Evolutionary conservation across 768 basidiomycete genomes (phyloP), one percentile per base, ranked within the genome.

Genomic region (Boletus edulis): DNA sequence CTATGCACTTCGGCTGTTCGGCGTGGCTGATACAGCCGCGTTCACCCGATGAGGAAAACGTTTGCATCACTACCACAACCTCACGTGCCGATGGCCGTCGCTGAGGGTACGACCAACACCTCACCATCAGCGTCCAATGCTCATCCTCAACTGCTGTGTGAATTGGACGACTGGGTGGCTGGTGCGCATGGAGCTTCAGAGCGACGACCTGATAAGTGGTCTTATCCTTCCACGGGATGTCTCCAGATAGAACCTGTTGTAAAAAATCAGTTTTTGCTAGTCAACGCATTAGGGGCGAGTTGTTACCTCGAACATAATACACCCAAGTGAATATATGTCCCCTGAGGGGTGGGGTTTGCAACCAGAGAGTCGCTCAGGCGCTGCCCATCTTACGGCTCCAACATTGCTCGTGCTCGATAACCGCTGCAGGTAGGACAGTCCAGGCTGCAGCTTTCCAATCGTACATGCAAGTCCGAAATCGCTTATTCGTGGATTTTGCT

Each of bases 221-320:
- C 46, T 27, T 31, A 18, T 18, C 53, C 46, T 55, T 57, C 53
- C 56, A 55, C 4, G 56, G 56, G 10, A 49, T 20, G 1, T 56
- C 56, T 18, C 56, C 52, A 5, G 46, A 57, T 4, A 55, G 6
- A 10, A 57, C 53, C 52, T 57, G 5, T 0, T 2, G 2, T 8
- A 12, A 22, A 34, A 29, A n/a, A n/a, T n/a, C n/a, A n/a, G n/a
- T n/a, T n/a, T n/a, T n/a, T n/a, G n/a, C n/a, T n/a, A n/a, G n/a
- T n/a, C n/a, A n/a, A n/a, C n/a, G n/a, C n/a, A n/a, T n/a, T n/a
- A n/a, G n/a, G n/a, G n/a, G n/a, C n/a, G 17, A 24, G 22, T 35
- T 5, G 1, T 37, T 37, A 57, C 56, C 48, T 56, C 48, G 3
- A 46, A 46, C 42, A 49, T 57, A 11, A 41, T 10, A 13, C 54